Base-by-base conservation (phyloP, 441 rosid genomes). In the Gossypium lobatum region DNA sequence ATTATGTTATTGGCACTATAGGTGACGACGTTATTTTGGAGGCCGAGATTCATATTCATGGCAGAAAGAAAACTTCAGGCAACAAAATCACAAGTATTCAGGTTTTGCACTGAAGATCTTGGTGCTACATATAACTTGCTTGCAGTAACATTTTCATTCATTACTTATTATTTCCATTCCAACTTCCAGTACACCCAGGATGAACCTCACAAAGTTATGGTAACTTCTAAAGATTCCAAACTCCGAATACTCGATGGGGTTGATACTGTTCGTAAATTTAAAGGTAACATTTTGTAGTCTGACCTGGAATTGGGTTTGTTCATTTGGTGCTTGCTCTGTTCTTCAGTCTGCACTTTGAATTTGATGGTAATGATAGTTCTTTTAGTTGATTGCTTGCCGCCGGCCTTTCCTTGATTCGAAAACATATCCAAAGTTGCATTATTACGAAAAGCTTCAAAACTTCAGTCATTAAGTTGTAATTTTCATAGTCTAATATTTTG, bases 151-250 rank as follows among this genome's bases (percentile, higher is more conserved):
- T 20, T 39, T 73, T 73, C 74, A 6, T 39, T 50, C 25, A 61
- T 17, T 80, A 64, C 78, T 75, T 59, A 79, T 55, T 57, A 61
- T 48, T 72, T 53, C 46, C 46, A 39, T 55, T 75, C 58, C 73
- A 52, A 60, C 54, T 55, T 83, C 69, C 89, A 95, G 91, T 89
- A 85, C 78, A 83, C 86, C 58, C 83, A 50, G n/a, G 93, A 87
- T 55, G 78, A 78, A 52, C 72, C 87, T n/a, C 88, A 68, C 68
- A 88, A 85, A 80, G 71, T 90, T 20, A 75, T 95, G 91, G 84
- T 92, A 53, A 80, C 94, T 14, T 89, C 97, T 13, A 93, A 88
- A 62, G 97, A 95, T 76, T 90, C 91, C 42, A 95, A 86, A 68
- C 70, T 95, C 23, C 86, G 90, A 4, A 81, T 91, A 65, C 76